Evolutionary conservation across 768 basidiomycete species (phyloP).

Genomic region (Suillus ampliporus): DNA sequence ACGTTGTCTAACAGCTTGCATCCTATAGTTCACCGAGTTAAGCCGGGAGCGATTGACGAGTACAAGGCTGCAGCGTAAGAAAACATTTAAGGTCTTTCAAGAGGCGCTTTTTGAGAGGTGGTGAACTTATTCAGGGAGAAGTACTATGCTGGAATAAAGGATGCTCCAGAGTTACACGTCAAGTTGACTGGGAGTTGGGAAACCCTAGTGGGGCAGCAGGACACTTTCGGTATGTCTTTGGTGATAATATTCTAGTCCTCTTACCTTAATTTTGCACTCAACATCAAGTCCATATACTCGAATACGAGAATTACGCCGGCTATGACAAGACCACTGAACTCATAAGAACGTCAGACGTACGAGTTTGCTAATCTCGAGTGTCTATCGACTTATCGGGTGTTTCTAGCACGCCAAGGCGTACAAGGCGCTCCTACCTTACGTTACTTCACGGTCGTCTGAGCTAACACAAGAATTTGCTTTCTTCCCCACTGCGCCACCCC

Average conservation of each 20-base stretch:
- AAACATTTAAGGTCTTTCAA: slow-evolving; percentile 5
- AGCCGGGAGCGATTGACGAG: slow-evolving; percentile 77
- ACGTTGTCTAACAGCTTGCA: slow-evolving; percentile 12
- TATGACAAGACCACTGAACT: slow-evolving; percentile 78
- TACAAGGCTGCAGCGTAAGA: slow-evolving; percentile 91
- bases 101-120: slow-evolving; percentile 11
- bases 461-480: slow-evolving; percentile 95
- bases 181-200: slow-evolving; percentile 97
- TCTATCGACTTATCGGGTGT: slow-evolving; percentile 8
- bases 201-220: slow-evolving; percentile 86
- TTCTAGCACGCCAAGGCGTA: slow-evolving; percentile 71
- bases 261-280: slow-evolving; percentile 1
- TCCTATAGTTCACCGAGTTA: slow-evolving; percentile 78
- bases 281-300: slow-evolving; percentile 69
- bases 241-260: not conserved
- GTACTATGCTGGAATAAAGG: slow-evolving; percentile 83
- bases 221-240: slow-evolving; percentile 66
- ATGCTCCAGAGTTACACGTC: slow-evolving; percentile 73
- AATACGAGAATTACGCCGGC: slow-evolving; percentile 93
- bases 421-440: slow-evolving; percentile 75
- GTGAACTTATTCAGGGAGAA: slow-evolving; percentile 58
- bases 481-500: slow-evolving; percentile 89
- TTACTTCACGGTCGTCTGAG: slow-evolving; percentile 75
- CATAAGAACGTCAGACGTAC: slow-evolving; percentile 69
- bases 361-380: slow-evolving; percentile 8